Base-by-base conservation (phyloP, 345 rosid genomes). In the Dimocarpus longan region DNA sequence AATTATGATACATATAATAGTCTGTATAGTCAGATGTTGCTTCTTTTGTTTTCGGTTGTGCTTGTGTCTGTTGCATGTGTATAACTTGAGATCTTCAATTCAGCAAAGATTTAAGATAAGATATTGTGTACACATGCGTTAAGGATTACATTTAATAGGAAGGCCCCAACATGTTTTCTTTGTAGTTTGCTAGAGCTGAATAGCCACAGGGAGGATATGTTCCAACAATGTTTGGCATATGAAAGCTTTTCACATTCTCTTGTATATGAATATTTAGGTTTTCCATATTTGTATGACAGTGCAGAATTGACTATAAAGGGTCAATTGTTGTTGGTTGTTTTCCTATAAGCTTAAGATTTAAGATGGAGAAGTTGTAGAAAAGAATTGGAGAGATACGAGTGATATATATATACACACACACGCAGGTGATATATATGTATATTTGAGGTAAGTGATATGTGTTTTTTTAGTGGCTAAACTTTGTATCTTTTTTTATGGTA, bases 41-140 rank as follows among this genome's bases (percentile, higher is more conserved):
- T 28, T n/a, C 18, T 22, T 42, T 73, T 7, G 22, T 39, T 73
- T 32, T 32, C 37, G 3, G 52, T 73, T 73, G 76, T n/a, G 76
- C 50, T 19, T 13, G 3, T 69, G 5, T 69, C 37, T 46, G 12
- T 22, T 26, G 9, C 68, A 32, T 28, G 68, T 32, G 32, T 65
- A 65, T 8, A 19, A 6, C 24, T 67, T 66, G 19, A 8, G 8
- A 67, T 67, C 22, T 67, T 67, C n/a, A 19, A 67, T 67, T 40
- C 50, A 42, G 16, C 21, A n/a, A 40, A 19, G 21, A 18, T 7
- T 67, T 32, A 32, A 32, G 37, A 32, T 67, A 10, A 32, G 32
- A n/a, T 71, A 32, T 71, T 32, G 56, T 8, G 19, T 71, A 28
- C n/a, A 18, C 12, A 1, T 2, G 8, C 52, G 26, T 71, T 15